Evolutionary conservation across 2,329 filamentous ascomycete species (phyloP), one percentile per base, ranked within the genome.

Genomic region (Madurella mycetomatis): DNA sequence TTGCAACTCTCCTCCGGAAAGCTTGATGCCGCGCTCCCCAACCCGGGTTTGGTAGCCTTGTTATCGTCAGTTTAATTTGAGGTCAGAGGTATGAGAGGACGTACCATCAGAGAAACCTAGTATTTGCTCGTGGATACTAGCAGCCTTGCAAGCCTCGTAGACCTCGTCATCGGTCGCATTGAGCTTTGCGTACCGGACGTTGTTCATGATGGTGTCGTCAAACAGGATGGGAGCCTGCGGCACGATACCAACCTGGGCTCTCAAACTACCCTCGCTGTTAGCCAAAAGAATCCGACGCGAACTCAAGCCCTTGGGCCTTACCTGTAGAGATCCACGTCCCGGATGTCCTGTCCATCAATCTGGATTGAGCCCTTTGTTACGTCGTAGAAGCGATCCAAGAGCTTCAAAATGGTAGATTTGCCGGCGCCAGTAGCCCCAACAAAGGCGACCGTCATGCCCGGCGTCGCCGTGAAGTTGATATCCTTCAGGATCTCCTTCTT

Each of bases 1-100:
- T 62, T 87, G 84, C 5, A 86, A 69, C 65, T 87, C 84, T 19
- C 84, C 84, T 1, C 84, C 84, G 4, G 84, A 87, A 1, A 87
- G 70, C 72, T 83, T 84, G 49, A 80, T 72, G 42, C 77, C 78
- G 8, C 76, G 72, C 55, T 80, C 77, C 5, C 77, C 77, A 19
- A 81, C 78, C 41, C 70, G 68, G 15, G 77, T 79, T 47, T 73
- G 68, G 60, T 81, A 81, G 2, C 75, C 74, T 76, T 31, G 13
- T 4, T 5, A 18, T 16, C 41, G 48, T 62, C 44, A 65, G 60
- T 37, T 42, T 30, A 13, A 11, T 15, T 5, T 4, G n/a, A 13
- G 9, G 9, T 5, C 32, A 13, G 12, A 25, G 13, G 25, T n/a
- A n/a, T 18, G 37, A 39, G 19, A 15, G 30, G n/a, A 18, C 66